Base-by-base conservation (phyloP, 2,329 filamentous ascomycete genomes). In the Hypoxylon sp. region DNA sequence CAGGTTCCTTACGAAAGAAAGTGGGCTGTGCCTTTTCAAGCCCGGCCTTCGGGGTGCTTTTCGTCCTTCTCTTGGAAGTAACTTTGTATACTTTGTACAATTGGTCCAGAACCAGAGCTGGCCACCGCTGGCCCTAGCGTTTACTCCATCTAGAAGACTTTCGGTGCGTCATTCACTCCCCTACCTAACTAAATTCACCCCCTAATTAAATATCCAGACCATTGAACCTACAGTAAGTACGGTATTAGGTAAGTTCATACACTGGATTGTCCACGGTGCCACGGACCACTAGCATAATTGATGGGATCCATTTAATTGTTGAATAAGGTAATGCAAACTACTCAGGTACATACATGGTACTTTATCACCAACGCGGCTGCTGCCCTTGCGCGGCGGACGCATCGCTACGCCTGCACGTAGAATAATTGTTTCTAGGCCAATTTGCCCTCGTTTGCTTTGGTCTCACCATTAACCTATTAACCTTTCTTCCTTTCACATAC, bases 21-120 rank as follows among this genome's bases (percentile, higher is more conserved):
- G 59, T 59, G 57, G 59, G 59, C 57, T 52, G 54, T 60, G 57
- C 40, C 54, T 54, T 21, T 42, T 43, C n/a, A n/a, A n/a, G 48
- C 37, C 54, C 49, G 37, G 45, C 15, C 42, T 34, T 51, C 52
- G 48, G 53, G 57, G 46, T 52, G n/a, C n/a, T n/a, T 37, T 23
- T 30, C 31, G 30, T 21, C 17, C 30, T 32, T 30, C 11, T 30
- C 15, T n/a, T n/a, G n/a, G n/a, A n/a, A n/a, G n/a, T n/a, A n/a
- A n/a, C n/a, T n/a, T n/a, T n/a, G n/a, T n/a, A n/a, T n/a, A n/a
- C n/a, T n/a, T n/a, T n/a, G n/a, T n/a, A n/a, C n/a, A n/a, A n/a
- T n/a, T n/a, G n/a, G n/a, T n/a, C n/a, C n/a, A n/a, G n/a, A n/a
- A n/a, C n/a, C n/a, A n/a, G n/a, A n/a, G n/a, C n/a, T n/a, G n/a